These are phyloP conservation scores for Claviceps arundinis DNA, from an alignment of 2,329 filamentous ascomycete genomes.

Conservation along the genomic window DNA sequence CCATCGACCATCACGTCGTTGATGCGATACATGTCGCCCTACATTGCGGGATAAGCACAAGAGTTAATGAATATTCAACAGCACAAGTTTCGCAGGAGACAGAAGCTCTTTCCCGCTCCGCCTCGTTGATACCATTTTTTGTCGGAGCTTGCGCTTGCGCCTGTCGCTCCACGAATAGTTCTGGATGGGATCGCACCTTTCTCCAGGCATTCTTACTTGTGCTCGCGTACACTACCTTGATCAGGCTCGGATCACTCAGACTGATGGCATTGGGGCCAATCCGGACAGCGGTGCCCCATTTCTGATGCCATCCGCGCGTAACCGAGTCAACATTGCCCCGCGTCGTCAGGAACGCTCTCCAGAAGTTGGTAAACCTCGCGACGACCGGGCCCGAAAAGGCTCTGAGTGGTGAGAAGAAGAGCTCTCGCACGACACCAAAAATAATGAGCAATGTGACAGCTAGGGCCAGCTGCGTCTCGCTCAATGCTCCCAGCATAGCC, in stretches of 20 bases:
- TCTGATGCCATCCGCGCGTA: conserved; percentile 7
- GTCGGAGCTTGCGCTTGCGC: too few species aligned
- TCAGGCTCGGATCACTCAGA: conserved; percentile 8
- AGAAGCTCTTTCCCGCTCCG: too few species aligned
- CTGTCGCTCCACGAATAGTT: too few species aligned
- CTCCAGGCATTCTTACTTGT: conserved; percentile 7
- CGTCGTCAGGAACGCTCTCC: conserved; percentile 6
- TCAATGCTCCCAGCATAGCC: neutral
- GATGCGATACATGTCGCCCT: conserved; percentile 10
- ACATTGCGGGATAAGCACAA: neutral
- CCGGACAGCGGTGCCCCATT: conserved; percentile 9
- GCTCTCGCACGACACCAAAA: neutral
- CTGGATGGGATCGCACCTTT: conserved; percentile 5
- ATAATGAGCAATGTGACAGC: conserved; percentile 1
- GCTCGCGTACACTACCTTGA: conserved; percentile 9
- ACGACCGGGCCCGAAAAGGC: conserved; percentile 7
- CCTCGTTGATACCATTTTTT: too few species aligned
- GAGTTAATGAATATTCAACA: neutral
- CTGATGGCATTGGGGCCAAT: conserved; percentile 10
- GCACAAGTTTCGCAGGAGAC: too few species aligned
- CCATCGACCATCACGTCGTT: conserved; percentile 10
- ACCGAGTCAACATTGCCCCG: conserved; percentile 5
- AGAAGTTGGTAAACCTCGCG: conserved; percentile 8
- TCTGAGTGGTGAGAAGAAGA: conserved; percentile 7
- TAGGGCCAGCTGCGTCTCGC: conserved; percentile 1